phyloP scores from a whole-genome alignment of 257 asterid species.

The Solanum gandarillasii region DNA sequence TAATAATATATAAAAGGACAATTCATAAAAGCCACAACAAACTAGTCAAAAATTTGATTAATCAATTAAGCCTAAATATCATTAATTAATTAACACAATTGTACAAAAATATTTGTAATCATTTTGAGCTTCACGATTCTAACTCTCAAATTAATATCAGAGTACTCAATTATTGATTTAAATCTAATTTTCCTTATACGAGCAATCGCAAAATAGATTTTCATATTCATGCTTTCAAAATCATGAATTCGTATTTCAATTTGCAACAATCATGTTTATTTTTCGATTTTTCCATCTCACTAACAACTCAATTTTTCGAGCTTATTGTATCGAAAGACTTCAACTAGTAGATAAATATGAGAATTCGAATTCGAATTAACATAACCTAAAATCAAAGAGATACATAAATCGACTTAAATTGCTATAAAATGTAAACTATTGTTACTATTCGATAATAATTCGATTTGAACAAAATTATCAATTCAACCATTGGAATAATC shows the following conservation, averaged over 20 bases:
- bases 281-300: not conserved
- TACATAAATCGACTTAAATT: not conserved
- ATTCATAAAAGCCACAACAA: not conserved
- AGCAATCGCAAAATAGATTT: not conserved
- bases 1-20: not conserved
- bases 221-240: not conserved
- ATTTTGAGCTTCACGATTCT: not conserved
- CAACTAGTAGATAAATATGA: not conserved
- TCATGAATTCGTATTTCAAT: not conserved
- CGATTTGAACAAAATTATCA: not conserved
- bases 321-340: not conserved
- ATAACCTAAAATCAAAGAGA: not conserved
- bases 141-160: not conserved
- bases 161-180: not conserved
- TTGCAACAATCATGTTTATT: not conserved
- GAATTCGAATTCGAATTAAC: not conserved
- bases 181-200: not conserved
- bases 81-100: not conserved
- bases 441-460: not conserved
- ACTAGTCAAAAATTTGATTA: not conserved
- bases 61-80: not conserved
- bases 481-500: not conserved
- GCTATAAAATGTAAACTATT: not conserved
- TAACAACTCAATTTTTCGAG: not conserved
- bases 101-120: not conserved